Base-by-base conservation (phyloP, 176 grass and related monocot species). In the Paspalum notatum region DNA sequence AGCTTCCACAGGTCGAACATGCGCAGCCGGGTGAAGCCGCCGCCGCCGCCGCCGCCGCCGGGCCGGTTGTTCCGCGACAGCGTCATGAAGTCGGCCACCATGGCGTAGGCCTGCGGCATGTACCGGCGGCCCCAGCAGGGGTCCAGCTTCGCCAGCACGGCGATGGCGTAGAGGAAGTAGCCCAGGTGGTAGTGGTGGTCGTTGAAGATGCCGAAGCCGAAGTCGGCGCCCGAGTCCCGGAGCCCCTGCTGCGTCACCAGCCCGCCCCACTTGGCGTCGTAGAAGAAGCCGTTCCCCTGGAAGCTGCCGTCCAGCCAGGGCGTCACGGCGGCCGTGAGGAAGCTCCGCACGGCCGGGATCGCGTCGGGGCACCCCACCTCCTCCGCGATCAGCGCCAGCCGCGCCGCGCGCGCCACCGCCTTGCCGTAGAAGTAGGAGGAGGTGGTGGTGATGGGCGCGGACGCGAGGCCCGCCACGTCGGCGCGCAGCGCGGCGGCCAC, bases 351-450 rank as follows among this genome's bases (percentile, higher is more conserved):
- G 0, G 84, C 50, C 7, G 90, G 93, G 20, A 98, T 88, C n/a
- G 74, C 84, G 5, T 98, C 90, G 0, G 78, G 82, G 71, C 82
- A 95, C 16, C 92, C 90, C 4, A 95, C 85, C 78, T 98, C 92
- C 78, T 98, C 92, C 1, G 90, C 92, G 69, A 95, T 95, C 78
- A 98, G 66, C 20, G 88, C 86, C 22, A 99, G 80, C 65, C 96
- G 75, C 21, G 96, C 92, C 62, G 88, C 96, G 44, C 96, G 79
- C 21, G 96, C 96, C 20, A 99, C 58, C 8, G 72, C 84, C 88
- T 99, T 99, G 6, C 96, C 96, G 62, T 95, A 99, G 79, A 95
- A 99, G 83, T 99, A 99, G 14, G 96, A 99, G 2, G 96, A 99
- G 1, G 90, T 76, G 52, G 92, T 99, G 0, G 88, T 80, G 75